Conservation (phyloP, 2,329 filamentous ascomycete species). For the Corynespora cassiicola region DNA sequence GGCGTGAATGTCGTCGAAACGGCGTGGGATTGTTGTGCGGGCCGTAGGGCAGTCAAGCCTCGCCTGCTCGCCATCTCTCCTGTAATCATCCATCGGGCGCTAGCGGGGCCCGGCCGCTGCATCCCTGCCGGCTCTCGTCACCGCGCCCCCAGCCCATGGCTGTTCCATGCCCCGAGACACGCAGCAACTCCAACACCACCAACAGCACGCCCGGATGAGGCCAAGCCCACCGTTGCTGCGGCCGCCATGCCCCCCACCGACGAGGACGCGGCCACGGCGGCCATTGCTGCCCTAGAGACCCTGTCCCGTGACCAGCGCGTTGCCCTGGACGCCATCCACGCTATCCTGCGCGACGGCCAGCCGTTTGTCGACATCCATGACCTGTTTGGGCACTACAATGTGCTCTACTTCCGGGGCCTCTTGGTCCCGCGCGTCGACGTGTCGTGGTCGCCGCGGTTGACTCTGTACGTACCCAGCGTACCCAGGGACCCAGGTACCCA, state of each 20-base stretch:
- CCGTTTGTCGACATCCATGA: conserved; percentile 51
- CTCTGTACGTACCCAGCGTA: conserved; percentile 39
- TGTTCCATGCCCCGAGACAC: conserved; percentile 8
- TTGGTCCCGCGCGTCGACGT: conserved; percentile 50
- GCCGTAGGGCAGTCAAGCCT: too few species aligned
- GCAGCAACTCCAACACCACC: conserved; percentile 6
- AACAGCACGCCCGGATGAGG: conserved; percentile 4
- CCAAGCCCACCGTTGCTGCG: conserved; percentile 14
- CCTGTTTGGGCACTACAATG: conserved; percentile 49
- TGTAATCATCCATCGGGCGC: conserved; percentile 19
- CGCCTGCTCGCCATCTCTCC: conserved; percentile 6
- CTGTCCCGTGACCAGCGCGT: conserved; percentile 42
- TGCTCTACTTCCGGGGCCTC: conserved; percentile 51
- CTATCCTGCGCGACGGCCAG: conserved; percentile 44
- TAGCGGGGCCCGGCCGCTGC: conserved; percentile 3
- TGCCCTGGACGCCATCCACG: conserved; percentile 41
- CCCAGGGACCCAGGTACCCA: too few species aligned
- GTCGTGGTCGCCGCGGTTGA: conserved; percentile 51
- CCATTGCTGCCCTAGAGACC: conserved; percentile 42
- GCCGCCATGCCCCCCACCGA: conserved; percentile 48
- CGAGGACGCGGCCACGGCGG: conserved; percentile 48
- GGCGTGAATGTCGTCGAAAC: conserved; percentile 18
- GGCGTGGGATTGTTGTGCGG: too few species aligned
- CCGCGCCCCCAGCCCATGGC: conserved; percentile 1
- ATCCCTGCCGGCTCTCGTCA: conserved; percentile 5